Evolutionary conservation across 768 basidiomycete genomes (phyloP).

Genomic region (Lanmaoa pseudosensibilis): DNA sequence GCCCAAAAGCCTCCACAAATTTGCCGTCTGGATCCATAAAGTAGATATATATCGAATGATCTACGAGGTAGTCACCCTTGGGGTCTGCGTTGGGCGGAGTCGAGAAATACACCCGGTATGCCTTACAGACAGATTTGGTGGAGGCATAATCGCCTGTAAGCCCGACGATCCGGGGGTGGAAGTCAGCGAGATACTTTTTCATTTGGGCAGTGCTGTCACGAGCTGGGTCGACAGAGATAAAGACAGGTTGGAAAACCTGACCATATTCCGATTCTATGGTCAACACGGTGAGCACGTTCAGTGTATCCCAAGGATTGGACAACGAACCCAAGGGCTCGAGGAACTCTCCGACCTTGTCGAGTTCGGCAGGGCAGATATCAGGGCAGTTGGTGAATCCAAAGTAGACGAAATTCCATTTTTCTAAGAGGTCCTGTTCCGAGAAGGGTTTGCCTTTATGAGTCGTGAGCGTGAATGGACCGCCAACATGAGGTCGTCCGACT

Average conservation of each 20-base stretch:
- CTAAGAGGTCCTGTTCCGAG: slow-evolving; percentile 80
- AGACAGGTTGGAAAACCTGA: slow-evolving; percentile 79
- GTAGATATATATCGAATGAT: slow-evolving; percentile 96
- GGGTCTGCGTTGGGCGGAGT: slow-evolving; percentile 87
- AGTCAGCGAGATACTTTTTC: slow-evolving; percentile 71
- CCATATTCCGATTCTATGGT: slow-evolving; percentile 66
- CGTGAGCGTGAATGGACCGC: slow-evolving; percentile 83
- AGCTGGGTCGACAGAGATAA: slow-evolving; percentile 96
- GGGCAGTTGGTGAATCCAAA: slow-evolving; percentile 99
- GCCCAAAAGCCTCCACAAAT: slow-evolving; percentile 97
- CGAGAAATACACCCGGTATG: slow-evolving; percentile 98
- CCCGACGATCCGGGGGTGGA: slow-evolving; percentile 88
- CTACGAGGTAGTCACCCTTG: slow-evolving; percentile 94
- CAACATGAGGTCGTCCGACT: slow-evolving; percentile 84
- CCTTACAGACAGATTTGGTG: slow-evolving; percentile 87
- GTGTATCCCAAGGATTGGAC: background rate
- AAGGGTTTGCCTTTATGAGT: slow-evolving; percentile 68
- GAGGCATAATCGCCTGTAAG: slow-evolving; percentile 83
- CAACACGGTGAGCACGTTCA: slow-evolving; percentile 9
- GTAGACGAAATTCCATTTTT: slow-evolving; percentile 90
- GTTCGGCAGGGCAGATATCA: slow-evolving; percentile 96
- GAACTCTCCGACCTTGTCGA: slow-evolving; percentile 89
- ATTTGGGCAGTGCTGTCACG: slow-evolving; percentile 71
- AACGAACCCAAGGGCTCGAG: slow-evolving; percentile 69
- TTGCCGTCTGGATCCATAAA: slow-evolving; percentile 94